Percentiles rank a stretch among this genome's conserved stretches.
phyloP scores from a whole-genome alignment of 371 early-diverging fungal species.

The Cokeromyces recurvatus region DNA sequence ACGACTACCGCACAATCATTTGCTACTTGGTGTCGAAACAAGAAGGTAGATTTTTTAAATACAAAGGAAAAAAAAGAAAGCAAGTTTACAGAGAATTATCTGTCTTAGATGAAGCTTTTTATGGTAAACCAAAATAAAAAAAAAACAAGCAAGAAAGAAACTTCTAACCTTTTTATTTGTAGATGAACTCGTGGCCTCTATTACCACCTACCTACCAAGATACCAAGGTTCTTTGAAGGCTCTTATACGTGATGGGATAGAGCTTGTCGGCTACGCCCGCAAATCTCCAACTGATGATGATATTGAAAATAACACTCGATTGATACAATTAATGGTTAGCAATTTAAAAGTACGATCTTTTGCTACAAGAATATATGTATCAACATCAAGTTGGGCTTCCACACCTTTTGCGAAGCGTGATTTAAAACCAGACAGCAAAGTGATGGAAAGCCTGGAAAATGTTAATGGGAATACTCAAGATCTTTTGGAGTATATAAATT shows the following conservation, averaged over 20 bases:
- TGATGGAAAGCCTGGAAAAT: conserved; percentile 3
- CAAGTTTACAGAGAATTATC: not conserved
- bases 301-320: conserved; percentile 1
- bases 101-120: conserved; percentile 1
- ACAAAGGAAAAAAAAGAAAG: conserved; percentile 3
- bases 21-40: conserved; percentile 7
- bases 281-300: conserved; percentile 15
- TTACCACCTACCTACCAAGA: conserved; percentile 7
- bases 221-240: conserved; percentile 13
- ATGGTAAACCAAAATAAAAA: not conserved
- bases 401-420: conserved; percentile 3
- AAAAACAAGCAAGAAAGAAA: not conserved
- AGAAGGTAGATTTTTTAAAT: conserved; percentile 8
- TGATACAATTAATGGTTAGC: conserved; percentile 6
- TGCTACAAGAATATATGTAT: conserved; percentile 10
- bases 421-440: conserved; percentile 1
- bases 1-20: conserved; percentile 1
- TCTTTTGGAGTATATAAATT: conserved; percentile 4
- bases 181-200: conserved; percentile 8
- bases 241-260: conserved; percentile 4
- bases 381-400: conserved; percentile 7
- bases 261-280: conserved; percentile 16
- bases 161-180: conserved; percentile 7
- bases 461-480: conserved; percentile 6
- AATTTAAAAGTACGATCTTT: conserved; percentile 11